Evolutionary conservation across 805 yeast genomes (phyloP).

Genomic region (Candida ortonii): DNA sequence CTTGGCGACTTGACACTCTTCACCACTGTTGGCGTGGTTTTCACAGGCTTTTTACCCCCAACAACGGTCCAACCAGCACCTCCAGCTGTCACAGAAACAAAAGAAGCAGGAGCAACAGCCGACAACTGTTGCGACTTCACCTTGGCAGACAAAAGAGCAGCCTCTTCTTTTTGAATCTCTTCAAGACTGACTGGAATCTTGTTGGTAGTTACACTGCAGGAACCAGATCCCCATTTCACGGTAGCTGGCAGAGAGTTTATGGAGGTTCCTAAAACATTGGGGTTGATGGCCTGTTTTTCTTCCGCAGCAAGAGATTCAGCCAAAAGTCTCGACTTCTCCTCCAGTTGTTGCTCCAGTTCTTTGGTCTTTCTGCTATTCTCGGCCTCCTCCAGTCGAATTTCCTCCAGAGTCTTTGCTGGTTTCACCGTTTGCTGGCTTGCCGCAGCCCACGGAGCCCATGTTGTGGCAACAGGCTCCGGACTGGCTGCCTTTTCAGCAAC

Average conservation of each 20-base stretch:
- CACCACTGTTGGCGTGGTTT: slow-evolving; percentile 20
- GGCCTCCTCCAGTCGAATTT: slow-evolving; percentile 58
- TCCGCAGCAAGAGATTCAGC: slow-evolving; percentile 23
- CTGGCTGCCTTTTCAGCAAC: slow-evolving; percentile 23
- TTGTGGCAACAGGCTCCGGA: slow-evolving; percentile 34
- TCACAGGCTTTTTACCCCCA: slow-evolving; percentile 37
- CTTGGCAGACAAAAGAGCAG: slow-evolving; percentile 30
- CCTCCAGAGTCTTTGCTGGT: slow-evolving; percentile 54
- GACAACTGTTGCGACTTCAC: slow-evolving; percentile 26
- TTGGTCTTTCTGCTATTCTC: slow-evolving; percentile 16
- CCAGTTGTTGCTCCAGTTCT: slow-evolving; percentile 18
- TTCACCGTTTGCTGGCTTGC: slow-evolving; percentile 23
- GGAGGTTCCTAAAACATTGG: no score
- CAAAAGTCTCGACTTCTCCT: slow-evolving; percentile 23
- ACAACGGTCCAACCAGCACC: slow-evolving; percentile 38
- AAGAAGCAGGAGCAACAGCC: slow-evolving; percentile 23
- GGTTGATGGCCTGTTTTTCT: slow-evolving; percentile 7
- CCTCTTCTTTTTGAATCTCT: slow-evolving; percentile 61
- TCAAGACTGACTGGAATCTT: slow-evolving; percentile 45
- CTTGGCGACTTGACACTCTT: slow-evolving; percentile 19
- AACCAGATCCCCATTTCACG: slow-evolving; percentile 40
- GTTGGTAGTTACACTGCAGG: no score
- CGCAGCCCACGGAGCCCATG: slow-evolving; percentile 37
- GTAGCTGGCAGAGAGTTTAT: slow-evolving; percentile 37
- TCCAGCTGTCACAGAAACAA: slow-evolving; percentile 25